Base-by-base conservation (phyloP, 1,284 basidiomycete species). In the Moniliophthora roreri region DNA sequence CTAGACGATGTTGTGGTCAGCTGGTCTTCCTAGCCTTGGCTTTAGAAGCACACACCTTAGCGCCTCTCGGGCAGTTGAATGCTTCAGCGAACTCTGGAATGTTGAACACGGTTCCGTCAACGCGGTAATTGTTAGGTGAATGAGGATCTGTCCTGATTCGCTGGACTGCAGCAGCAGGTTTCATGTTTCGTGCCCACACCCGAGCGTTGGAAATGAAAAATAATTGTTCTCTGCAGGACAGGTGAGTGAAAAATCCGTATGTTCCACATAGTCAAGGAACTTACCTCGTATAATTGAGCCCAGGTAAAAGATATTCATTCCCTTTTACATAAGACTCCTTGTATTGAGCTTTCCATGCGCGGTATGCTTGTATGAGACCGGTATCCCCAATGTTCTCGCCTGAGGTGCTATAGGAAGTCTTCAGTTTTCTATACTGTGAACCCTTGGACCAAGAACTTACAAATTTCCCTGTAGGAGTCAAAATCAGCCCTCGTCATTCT, bases 361-460 rank as follows among this genome's bases (percentile, higher is more conserved):
- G 81, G 68, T 85, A 92, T 0, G 91, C 84, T 67, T 93, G 91
- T 34, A 93, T 86, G 35, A 95, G 76, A 32, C 91, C 93, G 3
- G 83, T 85, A 66, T 96, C 93, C 28, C 89, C 93, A 57, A 95
- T 93, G 64, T 94, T 93, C 71, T 95, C 93, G 11, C 91, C 91
- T 16, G 91, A 91, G 1, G 91, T 95, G 52, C 87, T 86, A 54
- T 24, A 53, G 36, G 38, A 42, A 40, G 18, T 26, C 13, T 50
- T 63, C 38, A 56, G 37, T 53, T 23, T 48, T 15, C 6, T 60
- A 21, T 65, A 44, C 8, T 4, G 13, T 4, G 3, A 10, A 10
- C 10, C 41, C 21, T 9, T 28, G 2, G 10, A 11, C 5, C 13
- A 32, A n/a, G 34, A 5, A 63, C 86, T 56, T 62, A 90, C 89